Base-by-base conservation (phyloP, 495 filamentous ascomycete species). In the Neurospora sp. region DNA sequence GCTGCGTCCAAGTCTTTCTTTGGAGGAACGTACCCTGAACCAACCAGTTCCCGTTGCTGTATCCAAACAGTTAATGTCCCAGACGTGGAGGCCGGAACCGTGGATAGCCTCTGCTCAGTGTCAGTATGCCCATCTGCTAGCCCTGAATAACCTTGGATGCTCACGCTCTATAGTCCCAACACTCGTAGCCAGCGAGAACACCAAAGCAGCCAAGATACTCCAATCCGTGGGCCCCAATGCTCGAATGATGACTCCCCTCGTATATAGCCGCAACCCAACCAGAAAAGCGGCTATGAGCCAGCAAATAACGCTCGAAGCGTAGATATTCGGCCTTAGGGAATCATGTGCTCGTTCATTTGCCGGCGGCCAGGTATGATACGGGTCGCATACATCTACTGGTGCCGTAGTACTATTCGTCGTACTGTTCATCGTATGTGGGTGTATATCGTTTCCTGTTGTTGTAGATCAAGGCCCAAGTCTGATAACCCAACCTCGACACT, bases 251-350 rank as follows among this genome's bases (percentile, higher is more conserved):
- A 76, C 66, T 0, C 72, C 74, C 35, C 80, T 71, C 1, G 78
- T 81, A 74, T 81, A 81, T 42, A 81, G 75, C 2, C 80, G 77
- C 46, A 81, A 42, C 4, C 54, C 75, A 9, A 80, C 78, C 69
- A 80, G 79, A n/a, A 78, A n/a, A 12, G 76, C 76, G 0, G 78
- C 75, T 35, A 81, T 74, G 4, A 71, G 72, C 77, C 77, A 78
- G 71, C 77, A 79, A n/a, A 76, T 59, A 0, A 74, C 27, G 2
- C 69, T 71, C 11, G 77, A 62, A 5, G 72, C 75, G 71, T 75
- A 73, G 18, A 81, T 77, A 71, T 81, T 79, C 35, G 69, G 38
- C 66, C 72, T 69, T 10, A 76, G 69, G 11, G 73, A 78, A 46
- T 81, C 75, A 70, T 81, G 79, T 14, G 76, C 42, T 11, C 77